A percentile compares a stretch with the other conserved stretches of the same genome.
phyloP scores from a whole-genome alignment of 2,329 filamentous ascomycete species.

The Periglandula ipomoeae region DNA sequence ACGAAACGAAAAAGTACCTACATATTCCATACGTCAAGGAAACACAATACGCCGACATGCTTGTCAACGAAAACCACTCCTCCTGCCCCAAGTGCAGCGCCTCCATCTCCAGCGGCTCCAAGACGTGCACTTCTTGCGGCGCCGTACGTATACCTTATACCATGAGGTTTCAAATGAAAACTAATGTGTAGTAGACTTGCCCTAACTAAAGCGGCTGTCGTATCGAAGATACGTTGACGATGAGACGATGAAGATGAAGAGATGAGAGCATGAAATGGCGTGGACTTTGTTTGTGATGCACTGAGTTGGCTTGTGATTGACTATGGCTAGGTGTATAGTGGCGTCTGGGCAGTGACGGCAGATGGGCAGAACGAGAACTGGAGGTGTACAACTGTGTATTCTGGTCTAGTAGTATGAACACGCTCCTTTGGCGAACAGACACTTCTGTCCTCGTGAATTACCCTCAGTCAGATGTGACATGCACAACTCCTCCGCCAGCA shows the following conservation, averaged over 20 bases:
- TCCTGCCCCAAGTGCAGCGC: constrained; percentile 50
- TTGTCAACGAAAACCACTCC: constrained; percentile 27
- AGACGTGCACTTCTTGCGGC: constrained; percentile 48
- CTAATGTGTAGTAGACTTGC: constrained; percentile 18
- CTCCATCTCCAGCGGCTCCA: constrained; percentile 32
- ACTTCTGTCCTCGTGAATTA: neutral
- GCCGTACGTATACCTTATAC: constrained; percentile 35
- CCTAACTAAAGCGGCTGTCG: constrained; percentile 16
- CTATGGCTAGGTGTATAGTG: too few relatives aligned
- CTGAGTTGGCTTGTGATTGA: too few relatives aligned
- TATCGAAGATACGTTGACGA: neutral
- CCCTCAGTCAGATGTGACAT: neutral
- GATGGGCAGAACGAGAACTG: neutral
- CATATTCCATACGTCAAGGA: too few relatives aligned
- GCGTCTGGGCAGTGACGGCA: neutral
- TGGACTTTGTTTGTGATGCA: neutral
- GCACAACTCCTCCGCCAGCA: neutral
- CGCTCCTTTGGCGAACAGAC: neutral
- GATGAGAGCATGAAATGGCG: neutral
- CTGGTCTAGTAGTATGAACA: neutral
- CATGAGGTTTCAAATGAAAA: too few relatives aligned
- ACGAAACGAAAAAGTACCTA: too few relatives aligned
- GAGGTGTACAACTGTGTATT: neutral
- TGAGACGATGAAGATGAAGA: too few relatives aligned
- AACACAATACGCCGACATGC: too few relatives aligned